Percentiles rank a stretch among this genome's conserved stretches.
Conservation (phyloP, 352 stramenopile genomes). For the Pythium sukuiense region DNA sequence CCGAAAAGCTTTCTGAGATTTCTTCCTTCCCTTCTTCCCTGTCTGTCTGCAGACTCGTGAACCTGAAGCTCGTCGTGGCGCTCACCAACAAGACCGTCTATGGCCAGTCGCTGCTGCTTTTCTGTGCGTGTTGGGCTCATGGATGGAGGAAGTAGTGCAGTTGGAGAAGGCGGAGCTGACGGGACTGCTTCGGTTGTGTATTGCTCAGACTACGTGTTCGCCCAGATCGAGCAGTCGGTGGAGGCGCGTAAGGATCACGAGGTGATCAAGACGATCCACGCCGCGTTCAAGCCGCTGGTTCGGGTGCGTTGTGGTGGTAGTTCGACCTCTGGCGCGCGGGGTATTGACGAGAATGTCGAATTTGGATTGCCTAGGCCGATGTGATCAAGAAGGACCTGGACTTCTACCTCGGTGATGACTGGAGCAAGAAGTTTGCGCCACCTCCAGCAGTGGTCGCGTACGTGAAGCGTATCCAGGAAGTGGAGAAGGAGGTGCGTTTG, state of each 20-base stretch:
- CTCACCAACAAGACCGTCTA: slow-evolving; percentile 69
- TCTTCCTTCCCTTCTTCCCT: neutral
- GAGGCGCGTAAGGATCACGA: slow-evolving; percentile 44
- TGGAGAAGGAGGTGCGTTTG: slow-evolving; percentile 46
- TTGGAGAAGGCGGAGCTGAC: too few relatives aligned
- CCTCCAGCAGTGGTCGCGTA: slow-evolving; percentile 53
- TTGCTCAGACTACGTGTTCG: slow-evolving; percentile 58
- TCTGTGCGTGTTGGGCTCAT: slow-evolving; percentile 47
- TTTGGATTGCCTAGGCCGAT: slow-evolving; percentile 38
- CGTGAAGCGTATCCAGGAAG: slow-evolving; percentile 53
- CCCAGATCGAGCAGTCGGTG: slow-evolving; percentile 58
- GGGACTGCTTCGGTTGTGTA: neutral
- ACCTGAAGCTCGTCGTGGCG: slow-evolving; percentile 65
- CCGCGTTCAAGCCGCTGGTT: slow-evolving; percentile 41
- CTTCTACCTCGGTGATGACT: slow-evolving; percentile 63
- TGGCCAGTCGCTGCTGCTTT: slow-evolving; percentile 60
- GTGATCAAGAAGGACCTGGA: slow-evolving; percentile 58
- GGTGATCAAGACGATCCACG: slow-evolving; percentile 40
- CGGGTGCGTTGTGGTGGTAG: slow-evolving; percentile 32
- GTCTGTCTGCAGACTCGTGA: slow-evolving; percentile 44
- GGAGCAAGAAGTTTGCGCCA: slow-evolving; percentile 52
- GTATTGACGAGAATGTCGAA: neutral
- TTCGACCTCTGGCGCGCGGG: neutral
- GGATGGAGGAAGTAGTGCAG: neutral
- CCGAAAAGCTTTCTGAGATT: neutral